Evolutionary conservation across 495 filamentous ascomycete species (phyloP), one percentile per base, ranked within the genome.

Genomic region (Talaromyces thailandensis): DNA sequence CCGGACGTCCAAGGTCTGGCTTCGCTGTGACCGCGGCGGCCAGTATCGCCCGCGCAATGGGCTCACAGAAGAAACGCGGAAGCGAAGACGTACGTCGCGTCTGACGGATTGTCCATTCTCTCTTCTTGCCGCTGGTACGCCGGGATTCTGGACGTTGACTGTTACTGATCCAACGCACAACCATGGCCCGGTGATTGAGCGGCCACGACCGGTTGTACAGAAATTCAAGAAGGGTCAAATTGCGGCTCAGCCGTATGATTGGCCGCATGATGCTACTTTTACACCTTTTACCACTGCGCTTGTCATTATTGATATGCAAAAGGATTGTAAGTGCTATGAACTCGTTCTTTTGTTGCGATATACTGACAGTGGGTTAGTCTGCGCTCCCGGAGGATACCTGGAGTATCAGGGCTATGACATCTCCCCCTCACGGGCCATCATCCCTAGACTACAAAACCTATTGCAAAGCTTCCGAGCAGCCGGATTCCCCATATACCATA

Each of bases 241-340:
- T 35, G 71, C 76, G 8, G 78, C 82, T 0, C 62, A 66, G 1
- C 85, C 85, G 28, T 88, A 88, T 67, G 72, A 75, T 56, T 88
- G 85, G 85, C 86, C 86, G 0, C 84, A 87, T 64, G 82, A 87
- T 69, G 76, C 76, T 12, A 74, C 74, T 23, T 76, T 88, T 58
- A 78, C 80, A 6, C 78, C 81, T 6, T 73, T 73, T 40, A 87
- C 82, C 9, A 88, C 86, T 14, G 86, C 86, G 5, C 73, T 89
- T 56, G 80, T 89, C 2, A 80, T 89, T 32, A 86, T 89, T 65
- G 86, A 89, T 72, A 88, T 89, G 86, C 86, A 89, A 67, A 84
- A 85, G 61, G 86, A 89, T 68, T 87, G 84, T 86, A 67, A 64
- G 79, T 74, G 6, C 16, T 48, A 18, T 48, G 6, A 48, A 1